phyloP scores from a whole-genome alignment of 495 filamentous ascomycete species.

The Hypoxylon cercidicola region DNA sequence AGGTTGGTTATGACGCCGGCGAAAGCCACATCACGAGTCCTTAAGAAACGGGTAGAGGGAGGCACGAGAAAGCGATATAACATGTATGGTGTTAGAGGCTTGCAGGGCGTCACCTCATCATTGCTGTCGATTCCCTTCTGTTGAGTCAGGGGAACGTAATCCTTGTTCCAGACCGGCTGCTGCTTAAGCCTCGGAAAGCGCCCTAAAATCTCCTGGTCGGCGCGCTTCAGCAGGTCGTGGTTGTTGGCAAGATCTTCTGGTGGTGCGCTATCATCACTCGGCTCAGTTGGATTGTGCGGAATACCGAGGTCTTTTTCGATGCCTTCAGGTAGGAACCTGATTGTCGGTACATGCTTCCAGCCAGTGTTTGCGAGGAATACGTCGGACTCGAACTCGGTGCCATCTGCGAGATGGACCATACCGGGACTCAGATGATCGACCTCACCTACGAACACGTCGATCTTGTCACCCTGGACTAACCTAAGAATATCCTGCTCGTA shows the following conservation, averaged over 20 bases:
- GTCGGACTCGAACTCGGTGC: conserved; percentile 65
- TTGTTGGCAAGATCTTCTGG: conserved; percentile 44
- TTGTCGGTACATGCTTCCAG: conserved; percentile 69
- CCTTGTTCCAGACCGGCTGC: conserved; percentile 54
- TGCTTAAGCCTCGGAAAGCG: conserved; percentile 69
- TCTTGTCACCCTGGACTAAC: conserved; percentile 64
- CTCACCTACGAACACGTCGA: conserved; percentile 64
- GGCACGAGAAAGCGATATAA: conserved; percentile 78
- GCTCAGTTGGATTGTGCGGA: conserved; percentile 44
- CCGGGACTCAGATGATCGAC: conserved; percentile 61
- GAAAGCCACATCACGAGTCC: conserved; percentile 70
- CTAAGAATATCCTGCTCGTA: conserved; percentile 74
- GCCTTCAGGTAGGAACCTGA: conserved; percentile 70
- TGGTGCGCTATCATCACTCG: conserved; percentile 28
- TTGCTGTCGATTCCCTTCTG: conserved; percentile 46
- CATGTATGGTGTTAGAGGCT: conserved; percentile 49
- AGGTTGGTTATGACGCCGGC: conserved; percentile 69
- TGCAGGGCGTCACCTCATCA: conserved; percentile 43
- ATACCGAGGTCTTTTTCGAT: conserved; percentile 57
- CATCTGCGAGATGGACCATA: conserved; percentile 65
- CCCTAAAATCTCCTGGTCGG: conserved; percentile 72
- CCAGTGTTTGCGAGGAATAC: conserved; percentile 73
- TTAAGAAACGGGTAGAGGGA: conserved; percentile 57
- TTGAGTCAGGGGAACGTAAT: conserved; percentile 49
- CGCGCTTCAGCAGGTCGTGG: conserved; percentile 43